A percentile compares a stretch with the other conserved stretches of the same genome.
Evolutionary conservation across 768 basidiomycete species (phyloP).

Genomic region (Xerocomellus amylosporus): DNA sequence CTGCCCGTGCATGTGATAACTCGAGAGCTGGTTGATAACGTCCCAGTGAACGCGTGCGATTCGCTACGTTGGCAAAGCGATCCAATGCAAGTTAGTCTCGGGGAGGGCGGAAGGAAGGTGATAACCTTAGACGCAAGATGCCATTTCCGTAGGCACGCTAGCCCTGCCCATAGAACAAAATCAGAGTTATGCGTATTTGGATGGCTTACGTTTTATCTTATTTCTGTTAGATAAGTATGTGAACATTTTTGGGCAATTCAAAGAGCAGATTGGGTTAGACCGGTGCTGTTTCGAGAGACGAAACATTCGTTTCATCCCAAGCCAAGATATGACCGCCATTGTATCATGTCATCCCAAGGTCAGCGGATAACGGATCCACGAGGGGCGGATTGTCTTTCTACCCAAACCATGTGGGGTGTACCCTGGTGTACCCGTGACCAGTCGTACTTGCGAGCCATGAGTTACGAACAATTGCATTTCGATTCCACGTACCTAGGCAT

Average conservation of each 20-base stretch:
- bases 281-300: conserved; percentile 3
- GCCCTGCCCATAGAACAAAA: background rate
- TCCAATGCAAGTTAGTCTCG: background rate
- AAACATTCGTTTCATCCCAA: conserved; percentile 21
- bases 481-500: background rate
- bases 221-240: conserved; percentile 11
- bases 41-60: background rate
- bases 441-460: background rate
- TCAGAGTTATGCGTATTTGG: background rate
- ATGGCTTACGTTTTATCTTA: conserved; percentile 4
- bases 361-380: background rate
- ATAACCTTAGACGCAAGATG: background rate
- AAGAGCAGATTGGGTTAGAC: background rate
- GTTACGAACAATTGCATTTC: background rate
- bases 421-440: background rate
- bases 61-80: background rate
- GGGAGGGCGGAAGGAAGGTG: background rate
- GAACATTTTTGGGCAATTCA: background rate
- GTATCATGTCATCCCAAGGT: background rate
- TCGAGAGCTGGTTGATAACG: background rate
- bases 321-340: background rate
- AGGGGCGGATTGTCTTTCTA: background rate
- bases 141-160: background rate
- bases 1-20: conserved; percentile 4
- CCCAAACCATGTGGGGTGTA: background rate